Evolutionary conservation across 192 early-diverging fungal species (phyloP), one percentile per base, ranked within the genome.

Genomic region (Coemansia sp.): DNA sequence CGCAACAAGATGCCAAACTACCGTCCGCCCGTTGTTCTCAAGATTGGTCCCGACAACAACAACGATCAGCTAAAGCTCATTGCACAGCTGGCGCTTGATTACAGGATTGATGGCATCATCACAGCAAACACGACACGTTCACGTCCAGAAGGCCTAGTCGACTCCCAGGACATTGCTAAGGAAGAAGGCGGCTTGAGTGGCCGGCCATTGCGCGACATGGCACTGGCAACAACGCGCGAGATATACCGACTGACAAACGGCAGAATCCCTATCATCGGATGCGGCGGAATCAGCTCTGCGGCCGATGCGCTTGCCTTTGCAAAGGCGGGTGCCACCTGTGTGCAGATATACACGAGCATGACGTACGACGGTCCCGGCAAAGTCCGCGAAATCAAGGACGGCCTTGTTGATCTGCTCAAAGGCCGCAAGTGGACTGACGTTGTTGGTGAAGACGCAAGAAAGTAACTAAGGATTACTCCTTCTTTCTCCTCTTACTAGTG

Each of bases 11-110:
- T 78, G 76, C 40, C 69, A 41, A 65, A 77, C 67, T 77, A 73
- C 69, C 79, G 76, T 61, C 92, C 92, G 47, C 91, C 94, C 6
- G 68, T 97, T 42, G 82, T 94, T 56, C 90, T 97, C 46, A 97
- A 97, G 84, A 95, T 97, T 69, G 90, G 92, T 8, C 95, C 95
- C 4, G 95, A 97, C 80, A 84, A 93, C 62, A 74, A 81, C 39
- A 78, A 80, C 51, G 85, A 86, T 46, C 92, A 97, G 74, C 82
- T 95, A 22, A 71, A 87, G 39, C 88, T 95, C 63, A 90, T 97
- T 65, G 91, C 95, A 0, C 86, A 88, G 58, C 88, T 92, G 9
- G 91, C 90, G 5, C 48, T 88, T 47, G 78, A 86, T 37, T 87
- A 86, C 65, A 78, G 88, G 13, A 82, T 95, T 16, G 94, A 95